Base-by-base conservation (phyloP, 352 stramenopile genomes). In the Phytophthora quininea region DNA sequence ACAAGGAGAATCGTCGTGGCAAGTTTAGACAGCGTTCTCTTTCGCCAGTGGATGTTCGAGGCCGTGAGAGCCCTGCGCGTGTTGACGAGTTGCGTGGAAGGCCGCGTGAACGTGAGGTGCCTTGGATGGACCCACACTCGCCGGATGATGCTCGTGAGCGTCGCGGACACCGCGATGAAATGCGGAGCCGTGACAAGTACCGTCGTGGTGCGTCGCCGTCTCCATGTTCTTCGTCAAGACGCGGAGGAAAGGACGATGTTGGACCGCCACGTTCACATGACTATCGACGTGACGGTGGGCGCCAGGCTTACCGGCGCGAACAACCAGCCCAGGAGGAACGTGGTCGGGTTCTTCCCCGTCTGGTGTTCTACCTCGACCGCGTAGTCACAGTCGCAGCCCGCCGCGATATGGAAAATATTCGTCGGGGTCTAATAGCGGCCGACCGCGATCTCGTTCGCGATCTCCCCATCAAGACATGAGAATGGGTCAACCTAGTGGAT, bases 21-120 rank as follows among this genome's bases (percentile, higher is more conserved):
- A 73, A 66, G 27, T 71, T 51, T 35, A 50, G 61, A 19, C 66
- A 47, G 45, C 57, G 62, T 30, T 72, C 73, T 8, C 47, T 60
- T 14, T 63, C 61, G 27, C 59, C 58, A 27, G 29, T 74, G 43
- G 70, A 79, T 58, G 46, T 56, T 31, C 47, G 62, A 69, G 63
- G 49, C 11, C 51, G 65, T 14, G 62, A 69, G 11, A 69, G 35
- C 40, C 31, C 53, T 43, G 47, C 61, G 47, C 46, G 48, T 57
- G 49, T 67, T 29, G 63, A 74, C 8, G 74, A 79, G 52, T n/a
- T 71, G 3, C 74, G 74, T 54, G 71, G 74, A 32, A 63, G 71
- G 54, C 67, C 67, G 15, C 67, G 64, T 51, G 71, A 78, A 51
- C 74, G 74, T 42, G 67, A 72, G 11, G 35, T 47, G 15, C 53